Evolutionary conservation across 2,329 filamentous ascomycete genomes (phyloP), one percentile per base, ranked within the genome.

Genomic region (Arachnomyces sp.): DNA sequence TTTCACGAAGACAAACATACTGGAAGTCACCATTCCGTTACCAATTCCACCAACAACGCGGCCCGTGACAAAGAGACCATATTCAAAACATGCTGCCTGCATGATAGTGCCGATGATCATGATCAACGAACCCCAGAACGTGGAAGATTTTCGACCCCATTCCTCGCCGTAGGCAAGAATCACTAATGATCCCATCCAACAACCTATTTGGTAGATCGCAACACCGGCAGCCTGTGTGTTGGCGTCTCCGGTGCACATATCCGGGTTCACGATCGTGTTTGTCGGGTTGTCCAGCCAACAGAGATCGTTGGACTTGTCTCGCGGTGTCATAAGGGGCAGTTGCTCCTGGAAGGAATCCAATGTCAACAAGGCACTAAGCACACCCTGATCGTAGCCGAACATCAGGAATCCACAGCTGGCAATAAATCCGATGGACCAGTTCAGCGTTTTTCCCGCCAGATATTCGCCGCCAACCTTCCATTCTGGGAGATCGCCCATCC

Each of bases 321-420:
- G 1, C 70, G 73, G 44, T 7, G 31, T 42, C 40, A 42, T 39
- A 14, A 42, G 34, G 28, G 31, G 21, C 11, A 75, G 75, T 18
- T 62, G 57, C 7, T 55, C 51, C 3, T 76, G 61, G 52, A 82
- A 84, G 12, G 68, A 67, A 13, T 71, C 61, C 52, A 87, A 72
- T 2, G 81, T 84, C 34, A 87, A 63, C 47, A 87, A 76, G 32
- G 78, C 78, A 28, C 78, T 81, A 69, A 83, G 85, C 8, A 84
- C 79, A 51, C 82, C 78, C 49, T 82, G 79, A 59, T 84, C 81
- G 78, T 29, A 54, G 61, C 47, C 21, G 16, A 25, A 32, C 28
- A 31, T 29, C 44, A 54, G 34, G 34, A 54, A 37, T 9, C 39
- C 39, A 28, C 33, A 41, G 28, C 39, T 41, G 7, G 39, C 39